Conservation (phyloP, 1,284 basidiomycete genomes). For the Naganishia liquefaciens region DNA sequence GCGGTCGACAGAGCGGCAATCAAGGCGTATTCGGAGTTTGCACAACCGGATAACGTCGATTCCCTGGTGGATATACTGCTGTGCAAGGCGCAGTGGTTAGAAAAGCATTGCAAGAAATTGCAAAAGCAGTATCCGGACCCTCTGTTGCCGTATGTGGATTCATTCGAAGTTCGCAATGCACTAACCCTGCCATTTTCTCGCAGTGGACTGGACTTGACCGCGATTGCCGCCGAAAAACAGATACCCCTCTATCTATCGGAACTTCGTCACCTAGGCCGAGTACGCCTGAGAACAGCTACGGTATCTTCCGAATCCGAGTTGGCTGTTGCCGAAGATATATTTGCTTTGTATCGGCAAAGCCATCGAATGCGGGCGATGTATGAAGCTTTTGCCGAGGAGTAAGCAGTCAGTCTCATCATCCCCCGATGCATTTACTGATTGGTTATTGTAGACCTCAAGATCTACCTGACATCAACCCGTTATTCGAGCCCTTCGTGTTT, state of each 20-base stretch:
- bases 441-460: constrained; percentile 42
- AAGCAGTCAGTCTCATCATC: constrained; percentile 43
- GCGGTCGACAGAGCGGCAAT: constrained; percentile 6
- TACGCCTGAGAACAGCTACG: constrained; percentile 24
- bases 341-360: constrained; percentile 72
- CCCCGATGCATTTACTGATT: neutral
- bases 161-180: neutral
- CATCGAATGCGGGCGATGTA: constrained; percentile 34
- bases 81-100: constrained; percentile 62
- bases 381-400: constrained; percentile 62
- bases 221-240: constrained; percentile 11
- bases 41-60: constrained; percentile 21
- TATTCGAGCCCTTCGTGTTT: constrained; percentile 85
- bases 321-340: constrained; percentile 80
- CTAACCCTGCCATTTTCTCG: neutral
- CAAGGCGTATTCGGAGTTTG: constrained; percentile 14
- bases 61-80: constrained; percentile 10
- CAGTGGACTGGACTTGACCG: constrained; percentile 18
- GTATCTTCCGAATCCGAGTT: constrained; percentile 59
- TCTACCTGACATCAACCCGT: constrained; percentile 64
- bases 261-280: constrained; percentile 17
- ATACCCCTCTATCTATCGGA: constrained; percentile 27
- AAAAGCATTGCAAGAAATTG: constrained; percentile 76
- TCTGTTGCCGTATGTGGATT: constrained; percentile 62
- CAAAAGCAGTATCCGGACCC: constrained; percentile 75